A percentile compares a stretch with the other conserved stretches of the same genome.
Evolutionary conservation across 2,329 filamentous ascomycete genomes (phyloP).

Genomic region (Rasamsonia emersonii): DNA sequence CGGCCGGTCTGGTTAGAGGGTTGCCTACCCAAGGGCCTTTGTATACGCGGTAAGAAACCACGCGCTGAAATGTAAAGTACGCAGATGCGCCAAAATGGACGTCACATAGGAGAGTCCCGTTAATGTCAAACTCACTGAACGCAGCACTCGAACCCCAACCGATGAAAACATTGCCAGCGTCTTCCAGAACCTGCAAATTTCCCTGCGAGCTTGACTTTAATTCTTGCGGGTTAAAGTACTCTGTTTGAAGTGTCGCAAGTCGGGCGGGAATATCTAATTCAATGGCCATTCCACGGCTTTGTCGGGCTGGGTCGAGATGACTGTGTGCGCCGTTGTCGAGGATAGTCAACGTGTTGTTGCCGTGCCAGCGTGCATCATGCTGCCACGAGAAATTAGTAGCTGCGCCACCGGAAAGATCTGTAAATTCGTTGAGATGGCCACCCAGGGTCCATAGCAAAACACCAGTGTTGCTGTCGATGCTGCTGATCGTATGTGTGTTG

Average conservation of each 20-base stretch:
- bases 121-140: slow-evolving; percentile 41
- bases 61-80: slow-evolving; percentile 23
- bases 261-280: slow-evolving; percentile 29
- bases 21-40: slow-evolving; percentile 46
- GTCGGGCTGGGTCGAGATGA: slow-evolving; percentile 11
- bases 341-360: slow-evolving; percentile 21
- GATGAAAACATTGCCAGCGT: slow-evolving; percentile 38
- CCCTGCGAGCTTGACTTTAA: slow-evolving; percentile 34
- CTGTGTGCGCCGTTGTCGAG: slow-evolving; percentile 30
- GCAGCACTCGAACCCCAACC: slow-evolving; percentile 44
- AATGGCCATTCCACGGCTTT: slow-evolving; percentile 38
- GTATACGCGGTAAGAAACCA: slow-evolving; percentile 49
- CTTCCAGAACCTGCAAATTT: slow-evolving; percentile 31
- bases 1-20: slow-evolving; percentile 28
- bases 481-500: slow-evolving; percentile 39
- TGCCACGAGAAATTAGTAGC: slow-evolving; percentile 7
- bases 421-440: slow-evolving; percentile 5
- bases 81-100: slow-evolving; percentile 36
- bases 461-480: slow-evolving; percentile 42
- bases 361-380: slow-evolving; percentile 12
- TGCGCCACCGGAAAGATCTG: slow-evolving; percentile 2
- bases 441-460: slow-evolving; percentile 48
- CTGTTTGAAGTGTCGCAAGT: slow-evolving; percentile 31
- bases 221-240: slow-evolving; percentile 31
- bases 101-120: slow-evolving; percentile 47